phyloP scores from a whole-genome alignment of 202 grass and related monocot species.

The Musa balbisiana region DNA sequence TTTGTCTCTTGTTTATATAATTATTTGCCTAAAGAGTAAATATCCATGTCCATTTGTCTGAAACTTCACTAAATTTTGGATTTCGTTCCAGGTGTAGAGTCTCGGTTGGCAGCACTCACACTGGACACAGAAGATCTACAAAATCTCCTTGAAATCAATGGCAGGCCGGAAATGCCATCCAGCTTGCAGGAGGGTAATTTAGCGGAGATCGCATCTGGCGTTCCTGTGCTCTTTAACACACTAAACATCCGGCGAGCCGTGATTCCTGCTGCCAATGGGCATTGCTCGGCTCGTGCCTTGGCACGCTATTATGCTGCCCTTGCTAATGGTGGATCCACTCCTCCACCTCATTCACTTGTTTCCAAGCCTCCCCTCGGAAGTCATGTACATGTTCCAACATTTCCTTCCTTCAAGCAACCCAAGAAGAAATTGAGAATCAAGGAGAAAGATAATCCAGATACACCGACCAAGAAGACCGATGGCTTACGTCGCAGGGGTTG shows the following conservation, averaged over 20 bases:
- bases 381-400: conserved; percentile 51
- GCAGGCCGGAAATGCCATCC: conserved; percentile 33
- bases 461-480: neutral
- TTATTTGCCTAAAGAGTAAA: too few relatives aligned
- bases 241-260: conserved; percentile 70
- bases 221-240: conserved; percentile 79
- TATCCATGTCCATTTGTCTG: too few relatives aligned
- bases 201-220: conserved; percentile 47
- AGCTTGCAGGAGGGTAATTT: conserved; percentile 32
- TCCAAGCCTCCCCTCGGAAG: conserved; percentile 54
- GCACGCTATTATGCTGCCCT: conserved; percentile 80
- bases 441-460: conserved; percentile 20
- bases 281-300: conserved; percentile 77
- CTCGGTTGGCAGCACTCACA: conserved; percentile 65
- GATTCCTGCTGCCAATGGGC: conserved; percentile 80
- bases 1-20: too few relatives aligned
- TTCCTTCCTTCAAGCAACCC: conserved; percentile 26
- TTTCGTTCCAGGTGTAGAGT: conserved; percentile 57
- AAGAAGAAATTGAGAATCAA: conserved; percentile 36
- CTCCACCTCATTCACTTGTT: conserved; percentile 46
- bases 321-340: conserved; percentile 38
- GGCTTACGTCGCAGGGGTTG: neutral
- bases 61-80: neutral
- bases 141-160: conserved; percentile 44
- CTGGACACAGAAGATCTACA: conserved; percentile 65